Evolutionary conservation across 1,284 basidiomycete species (phyloP), one percentile per base, ranked within the genome.

Genomic region (Ganoderma boninense): DNA sequence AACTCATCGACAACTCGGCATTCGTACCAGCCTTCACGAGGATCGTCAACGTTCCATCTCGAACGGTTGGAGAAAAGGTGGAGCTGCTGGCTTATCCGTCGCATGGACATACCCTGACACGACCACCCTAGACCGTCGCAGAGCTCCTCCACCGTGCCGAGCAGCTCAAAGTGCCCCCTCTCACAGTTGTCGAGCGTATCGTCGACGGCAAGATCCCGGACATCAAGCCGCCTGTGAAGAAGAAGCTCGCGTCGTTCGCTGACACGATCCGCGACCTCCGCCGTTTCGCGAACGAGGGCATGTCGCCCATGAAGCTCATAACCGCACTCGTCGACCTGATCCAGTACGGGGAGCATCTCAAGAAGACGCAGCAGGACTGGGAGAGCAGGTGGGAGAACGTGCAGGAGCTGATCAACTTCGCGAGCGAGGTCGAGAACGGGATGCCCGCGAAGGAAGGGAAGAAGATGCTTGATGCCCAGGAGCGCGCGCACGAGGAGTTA

Each of bases 341-440:
- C 49, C 81, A 86, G 1, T 97, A 95, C 77, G 86, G 92, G 76
- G 87, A 87, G 5, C 87, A 96, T 76, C 84, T 97, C 44, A 88
- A 87, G 76, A 89, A 88, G 76, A 91, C 89, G 0, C 89, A 94
- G 70, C 84, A 84, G 5, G 95, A 97, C 73, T 91, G 88, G 83
- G 91, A 93, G 54, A 88, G 87, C 52, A 86, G 95, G 44, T 93
- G 92, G 94, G 93, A 96, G 79, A 97, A 97, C 79, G 90, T 97
- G 0, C 87, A 94, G 76, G 95, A 97, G 81, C 83, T 97, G 73
- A 90, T 94, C 71, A 92, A 85, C 54, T 93, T 92, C 74, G 90
- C 91, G 10, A 87, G 82, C 66, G 89, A 92, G 70, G 81, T 87
- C 40, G 84, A 87, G 70, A 62, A 68, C 44, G 61, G 40, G 14